Conservation (phyloP, 2,329 filamentous ascomycete genomes). For the Penicillium digitatum region DNA sequence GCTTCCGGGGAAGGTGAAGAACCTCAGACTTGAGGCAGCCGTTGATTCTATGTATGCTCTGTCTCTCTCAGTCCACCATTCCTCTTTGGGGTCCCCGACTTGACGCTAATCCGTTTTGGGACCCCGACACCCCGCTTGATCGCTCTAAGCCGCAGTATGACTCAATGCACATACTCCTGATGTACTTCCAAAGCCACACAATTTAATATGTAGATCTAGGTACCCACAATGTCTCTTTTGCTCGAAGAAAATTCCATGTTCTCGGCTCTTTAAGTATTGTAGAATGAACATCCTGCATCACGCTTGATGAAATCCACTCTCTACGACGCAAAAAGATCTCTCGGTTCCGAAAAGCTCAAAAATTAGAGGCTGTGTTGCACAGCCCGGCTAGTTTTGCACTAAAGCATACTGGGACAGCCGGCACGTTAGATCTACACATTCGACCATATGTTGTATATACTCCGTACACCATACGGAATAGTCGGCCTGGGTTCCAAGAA, state of each 20-base stretch:
- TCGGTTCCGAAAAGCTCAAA: neutral
- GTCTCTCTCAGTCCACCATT: constrained; percentile 8
- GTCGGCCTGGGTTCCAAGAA: neutral
- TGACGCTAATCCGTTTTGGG: constrained; percentile 26
- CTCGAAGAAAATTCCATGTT: neutral
- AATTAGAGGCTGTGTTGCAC: constrained; percentile 1
- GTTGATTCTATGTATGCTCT: constrained; percentile 9
- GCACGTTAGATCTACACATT: neutral
- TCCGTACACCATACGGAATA: too few species aligned
- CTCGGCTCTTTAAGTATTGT: neutral
- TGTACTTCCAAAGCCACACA: neutral
- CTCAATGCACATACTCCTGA: neutral
- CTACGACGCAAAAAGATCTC: neutral
- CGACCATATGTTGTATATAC: too few species aligned
- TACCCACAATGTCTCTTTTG: neutral
- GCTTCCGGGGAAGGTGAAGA: constrained; percentile 16
- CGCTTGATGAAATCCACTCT: too few species aligned
- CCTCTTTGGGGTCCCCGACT: constrained; percentile 30
- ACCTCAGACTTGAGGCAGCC: constrained; percentile 19
- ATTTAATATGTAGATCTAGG: neutral
- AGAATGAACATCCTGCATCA: too few species aligned
- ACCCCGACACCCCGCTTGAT: constrained; percentile 21
- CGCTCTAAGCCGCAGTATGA: constrained; percentile 9
- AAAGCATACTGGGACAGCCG: neutral
- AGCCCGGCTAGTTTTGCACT: neutral